A percentile compares a stretch with the other conserved stretches of the same genome.
These are phyloP conservation scores for Apiospora aurea DNA, from an alignment of 2,329 filamentous ascomycete genomes.

Conservation along the genomic window DNA sequence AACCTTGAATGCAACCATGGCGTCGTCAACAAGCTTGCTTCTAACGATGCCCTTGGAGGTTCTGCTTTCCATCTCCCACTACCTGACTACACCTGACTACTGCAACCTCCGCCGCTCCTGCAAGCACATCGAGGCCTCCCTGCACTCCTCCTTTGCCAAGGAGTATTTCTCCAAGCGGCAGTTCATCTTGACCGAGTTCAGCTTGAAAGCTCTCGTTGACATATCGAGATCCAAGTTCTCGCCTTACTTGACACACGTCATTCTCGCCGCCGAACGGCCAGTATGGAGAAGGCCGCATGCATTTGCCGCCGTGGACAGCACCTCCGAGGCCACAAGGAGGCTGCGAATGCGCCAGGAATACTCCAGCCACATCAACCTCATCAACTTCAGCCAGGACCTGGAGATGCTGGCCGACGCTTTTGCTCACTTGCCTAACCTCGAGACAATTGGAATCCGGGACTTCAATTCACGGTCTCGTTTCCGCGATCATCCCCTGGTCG, in stretches of 20 bases:
- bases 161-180: constrained; percentile 73
- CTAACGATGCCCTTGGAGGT: constrained; percentile 63
- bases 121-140: constrained; percentile 58
- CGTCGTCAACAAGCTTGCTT: constrained; percentile 30
- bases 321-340: constrained; percentile 35
- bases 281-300: neutral
- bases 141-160: constrained; percentile 62
- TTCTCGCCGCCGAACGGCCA: constrained; percentile 53
- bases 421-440: constrained; percentile 58
- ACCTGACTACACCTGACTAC: constrained; percentile 63
- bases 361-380: constrained; percentile 41
- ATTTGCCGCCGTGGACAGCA: constrained; percentile 33
- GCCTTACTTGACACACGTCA: constrained; percentile 51
- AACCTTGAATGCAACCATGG: neutral
- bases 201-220: constrained; percentile 55
- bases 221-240: constrained; percentile 56
- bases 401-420: constrained; percentile 66
- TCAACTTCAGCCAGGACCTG: constrained; percentile 54
- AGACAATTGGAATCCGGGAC: constrained; percentile 65
- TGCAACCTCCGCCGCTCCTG: constrained; percentile 61
- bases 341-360: constrained; percentile 34
- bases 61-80: constrained; percentile 59
- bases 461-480: constrained; percentile 57
- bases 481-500: constrained; percentile 50
- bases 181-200: constrained; percentile 67